Evolutionary conservation across 805 yeast genomes (phyloP).

Genomic region (Starmerella vitae): DNA sequence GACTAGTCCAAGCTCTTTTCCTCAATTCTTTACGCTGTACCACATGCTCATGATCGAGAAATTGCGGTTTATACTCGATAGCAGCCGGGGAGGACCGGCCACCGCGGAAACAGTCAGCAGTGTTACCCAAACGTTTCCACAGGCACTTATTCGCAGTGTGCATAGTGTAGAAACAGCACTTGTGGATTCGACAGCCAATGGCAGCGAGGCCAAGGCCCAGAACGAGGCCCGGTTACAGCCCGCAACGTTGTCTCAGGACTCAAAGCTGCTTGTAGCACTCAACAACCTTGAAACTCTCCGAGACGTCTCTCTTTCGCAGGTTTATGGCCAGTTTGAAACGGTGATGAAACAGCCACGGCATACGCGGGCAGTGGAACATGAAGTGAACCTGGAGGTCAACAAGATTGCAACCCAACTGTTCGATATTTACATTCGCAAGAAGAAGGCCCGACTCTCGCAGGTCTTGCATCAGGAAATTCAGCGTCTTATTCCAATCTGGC

Average conservation of each 20-base stretch:
- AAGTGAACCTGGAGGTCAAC: conserved; percentile 34
- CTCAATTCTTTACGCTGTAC: conserved; percentile 30
- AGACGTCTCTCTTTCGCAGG: conserved; percentile 34
- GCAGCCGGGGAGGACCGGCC: conserved; percentile 12
- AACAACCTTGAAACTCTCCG: conserved; percentile 41
- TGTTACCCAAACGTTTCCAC: conserved; percentile 10
- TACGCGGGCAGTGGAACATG: neutral
- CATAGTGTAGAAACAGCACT: conserved; percentile 14
- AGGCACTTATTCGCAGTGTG: conserved; percentile 13
- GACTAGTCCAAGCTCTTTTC: conserved; percentile 24
- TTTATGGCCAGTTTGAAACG: conserved; percentile 21
- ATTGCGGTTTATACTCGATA: conserved; percentile 12
- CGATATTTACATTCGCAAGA: conserved; percentile 35
- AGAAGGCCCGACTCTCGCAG: conserved; percentile 40
- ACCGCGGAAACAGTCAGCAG: conserved; percentile 2
- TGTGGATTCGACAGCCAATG: conserved; percentile 17
- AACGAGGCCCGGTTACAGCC: conserved; percentile 27
- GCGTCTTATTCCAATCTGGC: conserved; percentile 32
- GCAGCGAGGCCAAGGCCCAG: conserved; percentile 16
- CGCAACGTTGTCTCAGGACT: conserved; percentile 35
- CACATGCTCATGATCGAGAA: conserved; percentile 23
- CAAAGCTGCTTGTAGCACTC: conserved; percentile 39
- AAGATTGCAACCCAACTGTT: conserved; percentile 35
- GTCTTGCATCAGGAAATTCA: conserved; percentile 33
- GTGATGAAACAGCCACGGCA: conserved; percentile 6